phyloP scores from a whole-genome alignment of 140 eudicot genomes.

The Anethum foeniculum region DNA sequence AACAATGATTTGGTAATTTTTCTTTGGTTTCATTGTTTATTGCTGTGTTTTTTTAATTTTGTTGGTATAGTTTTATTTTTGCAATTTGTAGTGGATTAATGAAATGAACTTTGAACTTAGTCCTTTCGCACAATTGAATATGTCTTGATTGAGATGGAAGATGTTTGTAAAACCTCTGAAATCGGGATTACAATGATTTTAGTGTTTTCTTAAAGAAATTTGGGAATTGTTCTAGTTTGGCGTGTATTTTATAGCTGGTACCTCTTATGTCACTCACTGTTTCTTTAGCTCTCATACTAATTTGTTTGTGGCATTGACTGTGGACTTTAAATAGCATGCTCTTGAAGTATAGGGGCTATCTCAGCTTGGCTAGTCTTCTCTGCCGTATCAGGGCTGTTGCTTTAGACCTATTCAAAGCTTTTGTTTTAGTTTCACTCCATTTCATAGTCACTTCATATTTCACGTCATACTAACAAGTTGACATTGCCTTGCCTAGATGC shows the following conservation, averaged over 20 bases:
- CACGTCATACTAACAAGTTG: too few species aligned
- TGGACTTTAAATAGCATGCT: slow-evolving; percentile 47
- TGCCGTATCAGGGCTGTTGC: slow-evolving; percentile 71
- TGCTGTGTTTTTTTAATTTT: not conserved
- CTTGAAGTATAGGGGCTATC: slow-evolving; percentile 38
- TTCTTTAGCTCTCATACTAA: slow-evolving; percentile 68
- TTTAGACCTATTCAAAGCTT: slow-evolving; percentile 43
- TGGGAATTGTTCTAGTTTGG: slow-evolving; percentile 51
- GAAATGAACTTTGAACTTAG: too few species aligned
- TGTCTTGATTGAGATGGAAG: too few species aligned
- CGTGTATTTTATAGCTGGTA: slow-evolving; percentile 92
- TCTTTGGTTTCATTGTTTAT: not conserved
- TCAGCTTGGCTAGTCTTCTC: slow-evolving; percentile 43
- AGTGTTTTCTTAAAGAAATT: too few species aligned
- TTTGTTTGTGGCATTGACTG: slow-evolving; percentile 35
- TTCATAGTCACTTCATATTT: too few species aligned
- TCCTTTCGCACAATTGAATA: too few species aligned
- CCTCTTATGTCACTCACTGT: slow-evolving; percentile 92
- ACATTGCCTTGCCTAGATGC: too few species aligned
- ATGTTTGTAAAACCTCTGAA: too few species aligned
- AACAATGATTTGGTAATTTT: slow-evolving; percentile 14
- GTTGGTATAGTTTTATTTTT: too few species aligned
- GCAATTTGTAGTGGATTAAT: too few species aligned
- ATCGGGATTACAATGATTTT: too few species aligned
- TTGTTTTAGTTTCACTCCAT: too few species aligned